Evolutionary conservation across 176 grass and related monocot species (phyloP), one percentile per base, ranked within the genome.

Genomic region (Carex kokanica): DNA sequence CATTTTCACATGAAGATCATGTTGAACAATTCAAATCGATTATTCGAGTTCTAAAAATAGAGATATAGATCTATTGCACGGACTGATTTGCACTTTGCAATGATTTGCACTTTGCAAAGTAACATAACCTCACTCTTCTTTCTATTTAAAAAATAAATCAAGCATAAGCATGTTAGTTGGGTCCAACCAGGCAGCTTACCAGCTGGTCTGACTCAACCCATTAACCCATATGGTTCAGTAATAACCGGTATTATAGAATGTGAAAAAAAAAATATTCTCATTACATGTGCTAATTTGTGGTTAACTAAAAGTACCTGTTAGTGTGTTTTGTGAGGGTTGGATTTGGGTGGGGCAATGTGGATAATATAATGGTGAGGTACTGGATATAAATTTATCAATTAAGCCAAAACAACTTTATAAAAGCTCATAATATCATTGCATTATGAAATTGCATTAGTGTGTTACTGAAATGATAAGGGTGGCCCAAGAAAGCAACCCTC

Each of bases 361-460:
- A 49, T 52, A 74, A 74, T 24, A 2, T 2, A 74, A 74, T 23
- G 3, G n/a, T 51, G 69, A 49, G 40, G 40, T 74, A 74, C 23
- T 51, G 40, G 20, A 49, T 74, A 27, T 24, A 67, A 74, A 74
- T 13, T 20, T 74, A 74, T 24, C 43, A 51, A 74, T 52, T 51
- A 3, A 38, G 43, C 43, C 70, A 74, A 52, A 74, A 74, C 70
- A 16, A 45, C 20, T 74, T 52, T 52, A 49, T 23, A 23, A 74
- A 74, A 74, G 70, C 43, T 74, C 2, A 52, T 52, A 74, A 52
- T 52, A 51, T 74, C 45, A 52, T 74, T 2, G 21, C 20, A 74
- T 74, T 51, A 52, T 52, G 70, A 74, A 25, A 74, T 49, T 25
- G 70, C 70, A 74, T 74, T 74, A 74, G 18, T 74, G 70, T 51